Evolutionary conservation across 768 basidiomycete genomes (phyloP), one percentile per base, ranked within the genome.

Genomic region (Pleurotus giganteus): DNA sequence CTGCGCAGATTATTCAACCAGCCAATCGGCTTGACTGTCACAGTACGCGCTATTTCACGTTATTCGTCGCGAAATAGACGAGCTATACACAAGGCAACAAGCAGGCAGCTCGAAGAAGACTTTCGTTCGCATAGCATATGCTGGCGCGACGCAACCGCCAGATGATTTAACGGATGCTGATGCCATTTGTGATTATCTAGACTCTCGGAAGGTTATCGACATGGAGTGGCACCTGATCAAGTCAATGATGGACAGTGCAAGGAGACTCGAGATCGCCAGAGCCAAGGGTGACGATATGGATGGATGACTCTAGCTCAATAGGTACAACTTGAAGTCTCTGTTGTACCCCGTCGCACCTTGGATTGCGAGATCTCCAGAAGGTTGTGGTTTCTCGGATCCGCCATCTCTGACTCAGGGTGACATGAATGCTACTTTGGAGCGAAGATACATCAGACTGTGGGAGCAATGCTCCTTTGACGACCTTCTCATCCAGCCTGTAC

Each of bases 121-220:
- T 3, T 91, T 85, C 67, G 78, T 85, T 61, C 79, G 79, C 24
- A 74, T 88, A 21, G 80, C 85, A 5, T 83, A 76, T 61, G 68
- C 73, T 7, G 78, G 77, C 24, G 81, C 81, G 2, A 70, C 70
- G 58, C 63, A 75, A 54, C 88, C 88, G 17, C 91, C 91, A 0
- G 68, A 82, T 36, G 84, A 92, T 61, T 71, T 86, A 29, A 66
- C 74, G 11, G 83, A 92, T 61, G 87, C 86, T n/a, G 89, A 93
- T 62, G 82, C 71, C n/a, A 74, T 92, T 32, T 86, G 86, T 71
- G 87, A 89, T 21, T 91, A 89, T 89, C 76, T 94, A 8, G 90
- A 91, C 57, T 69, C 83, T 57, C 77, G 89, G 31, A 77, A 79
- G 15, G 66, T 89, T 39, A 84, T 92, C 55, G 80, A 85, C 15